phyloP scores from a whole-genome alignment of 768 basidiomycete genomes.

The Mycena crocata region DNA sequence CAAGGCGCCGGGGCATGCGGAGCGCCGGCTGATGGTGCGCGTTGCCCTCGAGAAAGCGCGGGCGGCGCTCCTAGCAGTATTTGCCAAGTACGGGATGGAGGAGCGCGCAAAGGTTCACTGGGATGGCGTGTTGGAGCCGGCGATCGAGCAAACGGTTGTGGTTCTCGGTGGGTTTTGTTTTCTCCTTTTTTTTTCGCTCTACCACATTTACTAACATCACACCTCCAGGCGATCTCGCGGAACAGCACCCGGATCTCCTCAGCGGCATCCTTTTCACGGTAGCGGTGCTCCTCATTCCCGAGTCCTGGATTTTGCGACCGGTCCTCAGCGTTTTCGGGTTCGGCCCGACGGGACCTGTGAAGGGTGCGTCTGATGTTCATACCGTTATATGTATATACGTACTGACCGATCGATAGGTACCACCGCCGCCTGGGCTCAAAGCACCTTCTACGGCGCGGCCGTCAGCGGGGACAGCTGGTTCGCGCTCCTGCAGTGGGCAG shows the following conservation, averaged over 20 bases:
- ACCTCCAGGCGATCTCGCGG: conserved; percentile 47
- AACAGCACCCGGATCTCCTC: conserved; percentile 49
- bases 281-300: conserved; percentile 44
- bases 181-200: background rate
- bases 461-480: conserved; percentile 49
- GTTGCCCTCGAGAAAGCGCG: conserved; percentile 40
- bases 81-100: conserved; percentile 38
- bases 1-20: conserved; percentile 43
- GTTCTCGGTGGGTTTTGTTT: conserved; percentile 35
- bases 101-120: conserved; percentile 37
- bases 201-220: background rate
- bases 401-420: conserved; percentile 39
- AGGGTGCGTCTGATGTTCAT: conserved; percentile 38
- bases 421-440: conserved; percentile 48
- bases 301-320: conserved; percentile 44
- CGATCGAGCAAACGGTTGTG: conserved; percentile 38
- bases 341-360: conserved; percentile 45
- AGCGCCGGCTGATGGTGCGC: conserved; percentile 36
- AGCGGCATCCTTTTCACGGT: conserved; percentile 38
- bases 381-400: background rate
- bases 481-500: conserved; percentile 14
- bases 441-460: conserved; percentile 46
- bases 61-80: conserved; percentile 38
- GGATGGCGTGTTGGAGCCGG: conserved; percentile 34
- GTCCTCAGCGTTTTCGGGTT: conserved; percentile 51